phyloP scores from a whole-genome alignment of 2,329 filamentous ascomycete species.

The Teratosphaeria gauchensis region DNA sequence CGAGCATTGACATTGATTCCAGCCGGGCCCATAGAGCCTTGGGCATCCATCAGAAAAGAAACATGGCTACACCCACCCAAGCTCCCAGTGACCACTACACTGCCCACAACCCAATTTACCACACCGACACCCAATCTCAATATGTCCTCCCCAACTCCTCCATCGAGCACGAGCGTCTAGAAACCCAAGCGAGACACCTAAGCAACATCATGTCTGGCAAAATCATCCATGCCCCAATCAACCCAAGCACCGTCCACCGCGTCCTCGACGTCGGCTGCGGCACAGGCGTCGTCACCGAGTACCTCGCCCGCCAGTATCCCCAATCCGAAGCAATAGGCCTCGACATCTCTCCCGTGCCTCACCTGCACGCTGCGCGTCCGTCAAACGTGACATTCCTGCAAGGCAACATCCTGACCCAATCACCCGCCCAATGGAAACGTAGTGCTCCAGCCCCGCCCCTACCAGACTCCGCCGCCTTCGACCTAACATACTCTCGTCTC shows the following conservation, averaged over 20 bases:
- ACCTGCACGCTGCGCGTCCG: neutral
- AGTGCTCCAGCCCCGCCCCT: neutral
- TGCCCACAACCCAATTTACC: constrained; percentile 1
- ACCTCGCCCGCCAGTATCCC: constrained; percentile 5
- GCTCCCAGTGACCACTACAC: neutral
- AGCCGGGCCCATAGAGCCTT: neutral
- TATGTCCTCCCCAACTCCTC: constrained; percentile 8
- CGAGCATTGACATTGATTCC: neutral
- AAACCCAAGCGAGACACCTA: constrained; percentile 11
- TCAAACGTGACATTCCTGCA: constrained; percentile 9
- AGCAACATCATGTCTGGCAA: constrained; percentile 12
- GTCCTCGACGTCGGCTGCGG: constrained; percentile 21
- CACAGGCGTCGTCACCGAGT: constrained; percentile 17
- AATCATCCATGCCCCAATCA: constrained; percentile 13
- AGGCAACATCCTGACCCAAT: constrained; percentile 6
- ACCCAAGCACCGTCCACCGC: neutral
- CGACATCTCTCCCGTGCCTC: constrained; percentile 17
- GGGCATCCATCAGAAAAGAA: neutral
- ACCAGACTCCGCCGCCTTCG: constrained; percentile 3
- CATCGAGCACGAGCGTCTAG: constrained; percentile 13
- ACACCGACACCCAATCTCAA: constrained; percentile 1
- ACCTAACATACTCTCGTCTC: constrained; percentile 10
- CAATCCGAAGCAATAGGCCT: constrained; percentile 24
- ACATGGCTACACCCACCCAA: neutral
- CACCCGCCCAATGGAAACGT: neutral